A percentile compares a stretch with the other conserved stretches of the same genome.
Conservation (phyloP, 192 early-diverging fungal genomes). For the Polychytrium aggregatum region DNA sequence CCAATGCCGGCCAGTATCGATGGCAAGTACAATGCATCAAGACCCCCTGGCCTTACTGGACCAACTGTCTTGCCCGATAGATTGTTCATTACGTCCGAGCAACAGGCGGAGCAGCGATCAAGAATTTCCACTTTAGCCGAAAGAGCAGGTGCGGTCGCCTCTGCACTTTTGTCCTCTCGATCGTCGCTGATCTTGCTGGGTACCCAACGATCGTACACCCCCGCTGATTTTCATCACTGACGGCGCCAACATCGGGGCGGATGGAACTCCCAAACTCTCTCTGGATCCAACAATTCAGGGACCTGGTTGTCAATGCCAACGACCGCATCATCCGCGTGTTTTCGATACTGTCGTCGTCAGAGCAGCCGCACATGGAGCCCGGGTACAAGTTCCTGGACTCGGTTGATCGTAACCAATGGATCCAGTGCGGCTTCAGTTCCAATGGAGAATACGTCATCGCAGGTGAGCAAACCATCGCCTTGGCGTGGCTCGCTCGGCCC, state of each 20-base stretch:
- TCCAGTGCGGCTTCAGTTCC: slow-evolving; percentile 71
- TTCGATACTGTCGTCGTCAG: slow-evolving; percentile 14
- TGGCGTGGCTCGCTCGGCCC: no score
- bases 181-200: no score
- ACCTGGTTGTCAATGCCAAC: slow-evolving; percentile 67
- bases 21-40: background rate
- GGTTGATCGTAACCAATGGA: slow-evolving; percentile 87
- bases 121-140: no score
- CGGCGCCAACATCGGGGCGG: no score
- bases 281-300: slow-evolving; percentile 24
- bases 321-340: slow-evolving; percentile 73
- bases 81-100: no score
- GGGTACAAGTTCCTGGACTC: slow-evolving; percentile 76
- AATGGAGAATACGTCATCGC: slow-evolving; percentile 87
- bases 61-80: no score
- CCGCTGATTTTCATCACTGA: background rate
- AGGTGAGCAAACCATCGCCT: no score
- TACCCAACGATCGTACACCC: background rate
- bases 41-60: no score
- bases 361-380: slow-evolving; percentile 9
- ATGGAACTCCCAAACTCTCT: background rate
- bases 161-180: no score
- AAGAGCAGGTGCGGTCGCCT: no score
- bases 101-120: no score
- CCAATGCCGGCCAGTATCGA: background rate